These are phyloP conservation scores for Tetrapisispora namnaoensis DNA, from an alignment of 805 yeast genomes.

Conservation along the genomic window DNA sequence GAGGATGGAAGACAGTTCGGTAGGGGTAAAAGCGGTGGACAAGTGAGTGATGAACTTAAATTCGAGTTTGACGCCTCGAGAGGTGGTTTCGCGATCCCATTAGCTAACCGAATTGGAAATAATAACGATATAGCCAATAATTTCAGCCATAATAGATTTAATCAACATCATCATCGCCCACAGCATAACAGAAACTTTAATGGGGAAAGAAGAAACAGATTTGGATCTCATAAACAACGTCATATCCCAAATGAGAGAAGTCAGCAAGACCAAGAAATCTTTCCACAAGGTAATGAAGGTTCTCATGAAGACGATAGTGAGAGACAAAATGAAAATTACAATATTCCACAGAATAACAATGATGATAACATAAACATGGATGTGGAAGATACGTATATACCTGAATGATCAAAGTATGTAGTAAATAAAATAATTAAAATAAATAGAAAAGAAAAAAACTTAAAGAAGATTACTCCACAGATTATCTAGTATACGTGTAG, in stretches of 20 bases:
- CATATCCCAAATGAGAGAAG: neutral
- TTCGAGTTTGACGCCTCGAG: slow-evolving; percentile 41
- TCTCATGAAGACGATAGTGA: neutral
- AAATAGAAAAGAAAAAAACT: neutral
- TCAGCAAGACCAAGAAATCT: neutral
- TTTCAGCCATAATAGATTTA: slow-evolving; percentile 1
- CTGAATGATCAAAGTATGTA: slow-evolving; percentile 2
- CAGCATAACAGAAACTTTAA: slow-evolving; percentile 5
- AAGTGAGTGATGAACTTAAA: slow-evolving; percentile 60
- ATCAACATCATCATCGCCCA: neutral
- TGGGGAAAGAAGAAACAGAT: slow-evolving; percentile 9
- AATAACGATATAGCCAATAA: slow-evolving; percentile 3
- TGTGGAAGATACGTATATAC: slow-evolving; percentile 5
- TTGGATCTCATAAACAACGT: slow-evolving; percentile 6
- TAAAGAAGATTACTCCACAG: too few species aligned
- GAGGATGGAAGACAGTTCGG: slow-evolving; percentile 94
- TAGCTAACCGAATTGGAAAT: slow-evolving; percentile 25
- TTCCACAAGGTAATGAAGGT: neutral
- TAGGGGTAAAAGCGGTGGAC: slow-evolving; percentile 88
- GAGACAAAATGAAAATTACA: neutral
- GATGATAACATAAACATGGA: slow-evolving; percentile 1
- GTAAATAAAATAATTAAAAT: neutral
- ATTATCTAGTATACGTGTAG: neutral
- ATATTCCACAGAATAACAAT: neutral
- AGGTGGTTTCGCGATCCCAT: slow-evolving; percentile 37